Conservation (phyloP, 2,329 filamentous ascomycete species). For the Cercospora sp. region DNA sequence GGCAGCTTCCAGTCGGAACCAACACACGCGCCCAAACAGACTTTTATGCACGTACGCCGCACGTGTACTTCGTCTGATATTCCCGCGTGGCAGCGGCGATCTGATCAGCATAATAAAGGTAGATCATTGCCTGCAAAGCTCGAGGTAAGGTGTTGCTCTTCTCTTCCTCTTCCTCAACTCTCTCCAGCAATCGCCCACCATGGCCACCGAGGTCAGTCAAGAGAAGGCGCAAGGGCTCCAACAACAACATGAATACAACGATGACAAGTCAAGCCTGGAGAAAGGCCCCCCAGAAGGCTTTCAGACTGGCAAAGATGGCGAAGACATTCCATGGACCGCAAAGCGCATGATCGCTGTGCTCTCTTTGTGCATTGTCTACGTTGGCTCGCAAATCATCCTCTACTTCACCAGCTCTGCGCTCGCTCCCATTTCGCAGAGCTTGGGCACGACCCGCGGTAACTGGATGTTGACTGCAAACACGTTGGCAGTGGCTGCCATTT, state of each 20-base stretch:
- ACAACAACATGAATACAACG: conserved; percentile 8
- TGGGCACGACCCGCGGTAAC: conserved; percentile 23
- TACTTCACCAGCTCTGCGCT: conserved; percentile 29
- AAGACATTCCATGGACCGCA: conserved; percentile 27
- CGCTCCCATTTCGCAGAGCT: conserved; percentile 18
- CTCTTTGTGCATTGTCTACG: conserved; percentile 28
- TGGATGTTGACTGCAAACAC: conserved; percentile 31
- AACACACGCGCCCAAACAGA: conserved; percentile 2
- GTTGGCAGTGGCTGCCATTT: conserved; percentile 30
- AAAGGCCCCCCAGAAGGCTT: conserved; percentile 21
- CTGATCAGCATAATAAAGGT: conserved; percentile 15
- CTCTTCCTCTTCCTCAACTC: not conserved
- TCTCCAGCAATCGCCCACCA: conserved; percentile 4
- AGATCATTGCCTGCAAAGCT: conserved; percentile 4
- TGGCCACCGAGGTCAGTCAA: conserved; percentile 12
- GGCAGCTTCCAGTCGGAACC: conserved; percentile 2
- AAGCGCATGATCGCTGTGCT: conserved; percentile 27
- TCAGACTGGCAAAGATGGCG: conserved; percentile 17
- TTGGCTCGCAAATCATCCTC: conserved; percentile 29
- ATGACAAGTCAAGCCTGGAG: conserved; percentile 22
- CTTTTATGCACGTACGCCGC: conserved; percentile 9
- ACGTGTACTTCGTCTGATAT: conserved; percentile 14
- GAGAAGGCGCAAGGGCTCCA: conserved; percentile 12
- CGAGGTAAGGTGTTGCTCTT: conserved; percentile 10
- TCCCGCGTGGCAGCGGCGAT: conserved; percentile 20